These are phyloP conservation scores for Coix lacrymajobi DNA, from an alignment of 176 grass and related monocot genomes.

Conservation along the genomic window DNA sequence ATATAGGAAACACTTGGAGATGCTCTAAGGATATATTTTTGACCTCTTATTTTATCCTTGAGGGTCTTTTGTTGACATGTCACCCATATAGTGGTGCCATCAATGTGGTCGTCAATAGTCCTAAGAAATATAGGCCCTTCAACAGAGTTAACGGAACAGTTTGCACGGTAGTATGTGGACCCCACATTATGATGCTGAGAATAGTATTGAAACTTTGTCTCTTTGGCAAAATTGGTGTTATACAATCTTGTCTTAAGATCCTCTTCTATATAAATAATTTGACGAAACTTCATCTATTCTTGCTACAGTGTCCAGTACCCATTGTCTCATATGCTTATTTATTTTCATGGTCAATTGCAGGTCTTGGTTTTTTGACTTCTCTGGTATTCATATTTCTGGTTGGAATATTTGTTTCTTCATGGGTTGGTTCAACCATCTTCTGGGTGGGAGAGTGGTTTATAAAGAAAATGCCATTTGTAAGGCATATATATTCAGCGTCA, in stretches of 20 bases:
- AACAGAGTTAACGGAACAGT: background rate
- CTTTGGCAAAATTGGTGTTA: background rate
- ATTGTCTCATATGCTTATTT: slow-evolving; percentile 6
- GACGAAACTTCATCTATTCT: background rate
- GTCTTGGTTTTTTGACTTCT: slow-evolving; percentile 98
- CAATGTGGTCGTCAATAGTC: background rate
- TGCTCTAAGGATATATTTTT: background rate
- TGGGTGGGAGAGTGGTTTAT: slow-evolving; percentile 98
- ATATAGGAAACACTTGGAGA: no score
- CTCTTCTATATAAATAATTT: background rate
- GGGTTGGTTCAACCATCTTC: slow-evolving; percentile 87
- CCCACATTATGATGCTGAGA: background rate
- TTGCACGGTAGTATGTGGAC: background rate
- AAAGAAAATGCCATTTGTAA: slow-evolving; percentile 93
- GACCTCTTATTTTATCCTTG: background rate
- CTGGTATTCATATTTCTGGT: slow-evolving; percentile 93
- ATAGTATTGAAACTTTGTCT: background rate
- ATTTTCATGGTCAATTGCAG: slow-evolving; percentile 36
- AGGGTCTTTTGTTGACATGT: background rate
- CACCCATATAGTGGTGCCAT: background rate
- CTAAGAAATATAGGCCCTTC: background rate
- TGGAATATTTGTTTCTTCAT: slow-evolving; percentile 99
- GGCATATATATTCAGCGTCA: slow-evolving; percentile 94
- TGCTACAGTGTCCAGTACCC: background rate
- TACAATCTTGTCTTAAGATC: background rate